Conservation (phyloP, 441 rosid species). For the Aquilaria agallochum region DNA sequence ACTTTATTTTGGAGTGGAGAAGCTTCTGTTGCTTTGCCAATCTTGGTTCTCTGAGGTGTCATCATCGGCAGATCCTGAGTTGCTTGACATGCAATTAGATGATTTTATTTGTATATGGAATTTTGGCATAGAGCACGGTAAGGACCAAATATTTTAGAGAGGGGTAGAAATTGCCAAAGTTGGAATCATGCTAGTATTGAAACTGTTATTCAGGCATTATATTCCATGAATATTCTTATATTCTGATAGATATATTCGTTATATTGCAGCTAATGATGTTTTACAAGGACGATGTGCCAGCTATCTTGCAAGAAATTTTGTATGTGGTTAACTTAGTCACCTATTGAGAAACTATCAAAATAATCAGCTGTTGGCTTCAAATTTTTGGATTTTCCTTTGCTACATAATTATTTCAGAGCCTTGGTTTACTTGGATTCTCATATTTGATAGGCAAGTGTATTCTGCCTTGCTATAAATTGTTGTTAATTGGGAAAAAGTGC, state of each 20-base stretch:
- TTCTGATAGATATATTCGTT: constrained; percentile 27
- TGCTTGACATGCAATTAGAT: constrained; percentile 31
- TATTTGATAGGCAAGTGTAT: too few relatives aligned
- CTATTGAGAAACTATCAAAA: constrained; percentile 10
- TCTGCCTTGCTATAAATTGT: too few relatives aligned
- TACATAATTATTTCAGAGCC: too few relatives aligned
- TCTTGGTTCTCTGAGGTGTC: constrained; percentile 45
- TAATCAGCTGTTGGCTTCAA: constrained; percentile 4
- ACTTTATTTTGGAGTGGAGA: constrained; percentile 75
- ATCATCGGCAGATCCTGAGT: constrained; percentile 29
- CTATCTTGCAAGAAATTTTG: constrained; percentile 77
- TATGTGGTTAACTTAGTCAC: constrained; percentile 40
- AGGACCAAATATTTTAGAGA: constrained; percentile 19
- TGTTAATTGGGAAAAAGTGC: too few relatives aligned
- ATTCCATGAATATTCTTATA: constrained; percentile 10
- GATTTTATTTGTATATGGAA: constrained; percentile 74
- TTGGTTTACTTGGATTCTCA: too few relatives aligned
- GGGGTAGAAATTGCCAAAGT: constrained; percentile 6
- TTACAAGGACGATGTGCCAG: constrained; percentile 55
- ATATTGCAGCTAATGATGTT: constrained; percentile 56
- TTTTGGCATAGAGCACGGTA: constrained; percentile 64
- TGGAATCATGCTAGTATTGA: constrained; percentile 8
- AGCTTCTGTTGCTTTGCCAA: constrained; percentile 52
- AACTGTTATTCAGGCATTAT: background rate
- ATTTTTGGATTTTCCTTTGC: too few relatives aligned